A percentile compares a stretch with the other conserved stretches of the same genome.
These are phyloP conservation scores for Linnemannia zychae DNA, from an alignment of 192 early-diverging fungal species.

Conservation along the genomic window DNA sequence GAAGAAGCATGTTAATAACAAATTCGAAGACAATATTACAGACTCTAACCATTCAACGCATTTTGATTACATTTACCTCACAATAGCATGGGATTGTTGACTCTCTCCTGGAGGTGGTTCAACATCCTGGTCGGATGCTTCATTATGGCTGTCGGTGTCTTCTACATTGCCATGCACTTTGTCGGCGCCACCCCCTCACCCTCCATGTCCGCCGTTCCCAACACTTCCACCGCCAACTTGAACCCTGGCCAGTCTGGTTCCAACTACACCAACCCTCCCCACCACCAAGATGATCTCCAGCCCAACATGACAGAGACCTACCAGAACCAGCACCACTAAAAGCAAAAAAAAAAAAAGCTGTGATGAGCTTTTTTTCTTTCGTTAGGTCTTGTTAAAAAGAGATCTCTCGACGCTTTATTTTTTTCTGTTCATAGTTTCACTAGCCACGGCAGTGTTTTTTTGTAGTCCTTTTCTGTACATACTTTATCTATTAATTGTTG, in stretches of 20 bases:
- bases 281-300: not conserved
- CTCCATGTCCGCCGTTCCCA: slow-evolving; percentile 50
- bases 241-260: slow-evolving; percentile 19
- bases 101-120: slow-evolving; percentile 38
- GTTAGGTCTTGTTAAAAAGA: not conserved
- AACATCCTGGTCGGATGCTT: slow-evolving; percentile 50
- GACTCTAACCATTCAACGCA: not conserved
- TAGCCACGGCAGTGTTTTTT: not conserved
- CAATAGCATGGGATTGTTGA: slow-evolving; percentile 24
- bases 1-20: no score
- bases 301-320: slow-evolving; percentile 38
- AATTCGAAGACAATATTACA: no score
- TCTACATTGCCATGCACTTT: slow-evolving; percentile 50
- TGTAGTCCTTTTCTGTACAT: not conserved
- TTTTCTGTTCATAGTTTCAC: not conserved
- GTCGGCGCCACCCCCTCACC: slow-evolving; percentile 54
- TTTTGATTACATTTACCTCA: no score
- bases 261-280: slow-evolving; percentile 32
- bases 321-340: slow-evolving; percentile 10
- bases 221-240: slow-evolving; percentile 35
- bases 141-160: slow-evolving; percentile 42
- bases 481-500: not conserved
- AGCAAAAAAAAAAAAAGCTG: not conserved
- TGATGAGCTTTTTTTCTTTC: not conserved
- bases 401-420: not conserved